Base-by-base conservation (phyloP, 1,284 basidiomycete species). In the Abortiporus biennis region DNA sequence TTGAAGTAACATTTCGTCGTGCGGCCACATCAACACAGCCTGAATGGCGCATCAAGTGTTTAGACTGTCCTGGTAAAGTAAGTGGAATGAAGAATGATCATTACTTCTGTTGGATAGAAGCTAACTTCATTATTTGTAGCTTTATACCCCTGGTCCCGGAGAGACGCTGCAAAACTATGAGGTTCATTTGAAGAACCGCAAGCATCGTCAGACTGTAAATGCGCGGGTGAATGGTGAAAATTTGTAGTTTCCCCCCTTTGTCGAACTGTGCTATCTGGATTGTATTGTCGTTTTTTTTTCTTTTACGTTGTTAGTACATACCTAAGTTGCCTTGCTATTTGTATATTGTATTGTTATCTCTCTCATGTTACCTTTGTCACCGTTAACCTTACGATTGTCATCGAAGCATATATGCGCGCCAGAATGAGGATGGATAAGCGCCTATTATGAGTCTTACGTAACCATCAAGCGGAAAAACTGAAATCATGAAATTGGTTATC, bases 41-140 rank as follows among this genome's bases (percentile, higher is more conserved):
- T 2, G 90, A 94, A 61, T 98, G 94, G 93, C 76, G 93, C 16
- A 78, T 97, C 55, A 93, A 91, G 63, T 99, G 95, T 64, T 60
- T 85, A 46, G 95, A 98, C 62, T 98, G 95, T 63, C 92, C 92
- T 49, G 91, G 90, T 56, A 93, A 93, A 75, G 91, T 92, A 47
- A 15, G 72, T 58, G 12, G 20, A n/a, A n/a, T n/a, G n/a, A n/a
- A n/a, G n/a, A n/a, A n/a, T n/a, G n/a, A 8, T 15, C 35, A 6
- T 36, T 29, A 22, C n/a, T 8, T 35, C n/a, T 13, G 12, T 44
- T 6, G 20, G n/a, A n/a, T n/a, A n/a, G n/a, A n/a, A n/a, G n/a
- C n/a, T 50, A 36, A 36, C 38, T 36, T 36, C 32, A 36, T 43
- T 44, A 42, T 29, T 13, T 38, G 15, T 47, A 93, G 84, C 66